Percentiles rank a stretch among this genome's conserved stretches.
These are phyloP conservation scores for Umbelopsis sp. DNA, from an alignment of 371 early-diverging fungal species.

Conservation along the genomic window DNA sequence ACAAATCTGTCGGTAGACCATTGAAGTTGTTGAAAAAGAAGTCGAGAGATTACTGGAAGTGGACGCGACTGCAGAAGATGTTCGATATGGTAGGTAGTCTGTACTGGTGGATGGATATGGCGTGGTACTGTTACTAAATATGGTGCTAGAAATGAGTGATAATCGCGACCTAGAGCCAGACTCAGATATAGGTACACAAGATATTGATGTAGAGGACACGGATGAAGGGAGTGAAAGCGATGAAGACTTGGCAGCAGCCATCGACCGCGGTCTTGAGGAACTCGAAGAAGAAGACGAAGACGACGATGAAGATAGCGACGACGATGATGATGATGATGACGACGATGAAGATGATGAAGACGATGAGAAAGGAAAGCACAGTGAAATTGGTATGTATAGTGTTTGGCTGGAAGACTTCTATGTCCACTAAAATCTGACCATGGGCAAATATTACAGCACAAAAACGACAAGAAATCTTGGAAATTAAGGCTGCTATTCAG, in stretches of 20 bases:
- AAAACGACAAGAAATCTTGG: slow-evolving; percentile 57
- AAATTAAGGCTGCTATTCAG: slow-evolving; percentile 52
- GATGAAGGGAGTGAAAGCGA: slow-evolving; percentile 56
- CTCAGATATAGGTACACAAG: slow-evolving; percentile 51
- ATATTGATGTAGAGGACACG: slow-evolving; percentile 49
- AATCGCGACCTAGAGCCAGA: slow-evolving; percentile 47
- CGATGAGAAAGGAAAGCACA: slow-evolving; percentile 43
- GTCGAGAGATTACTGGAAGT: slow-evolving; percentile 85
- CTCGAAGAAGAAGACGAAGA: slow-evolving; percentile 52
- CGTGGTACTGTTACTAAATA: background rate
- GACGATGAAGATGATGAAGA: slow-evolving; percentile 44
- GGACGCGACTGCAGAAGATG: slow-evolving; percentile 82
- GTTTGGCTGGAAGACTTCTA: background rate
- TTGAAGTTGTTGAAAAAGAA: slow-evolving; percentile 90
- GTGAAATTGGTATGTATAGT: slow-evolving; percentile 41
- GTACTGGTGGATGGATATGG: background rate
- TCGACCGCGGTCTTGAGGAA: slow-evolving; percentile 49
- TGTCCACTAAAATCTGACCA: background rate
- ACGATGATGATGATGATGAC: slow-evolving; percentile 46
- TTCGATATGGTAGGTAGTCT: slow-evolving; percentile 58
- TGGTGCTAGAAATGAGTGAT: slow-evolving; percentile 44
- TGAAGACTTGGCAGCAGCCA: slow-evolving; percentile 49
- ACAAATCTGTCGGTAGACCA: slow-evolving; percentile 52
- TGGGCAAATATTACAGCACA: slow-evolving; percentile 34
- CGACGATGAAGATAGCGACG: slow-evolving; percentile 42